These are phyloP conservation scores for Fusarium albidum DNA, from an alignment of 2,329 filamentous ascomycete genomes.

Conservation along the genomic window DNA sequence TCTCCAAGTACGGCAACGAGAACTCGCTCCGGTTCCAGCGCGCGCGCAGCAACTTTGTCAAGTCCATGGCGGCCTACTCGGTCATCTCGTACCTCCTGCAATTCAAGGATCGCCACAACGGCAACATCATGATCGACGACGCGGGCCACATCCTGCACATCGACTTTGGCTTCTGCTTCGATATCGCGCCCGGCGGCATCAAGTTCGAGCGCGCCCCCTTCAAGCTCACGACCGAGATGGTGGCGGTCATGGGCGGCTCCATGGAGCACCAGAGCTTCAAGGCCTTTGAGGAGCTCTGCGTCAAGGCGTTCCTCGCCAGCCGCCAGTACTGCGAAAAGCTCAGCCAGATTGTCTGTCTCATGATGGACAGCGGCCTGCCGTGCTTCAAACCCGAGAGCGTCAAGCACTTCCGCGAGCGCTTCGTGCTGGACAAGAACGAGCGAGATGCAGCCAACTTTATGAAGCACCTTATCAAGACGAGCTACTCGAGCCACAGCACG, in stretches of 20 bases:
- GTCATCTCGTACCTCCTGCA: conserved; percentile 96
- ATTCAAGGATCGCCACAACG: conserved; percentile 99
- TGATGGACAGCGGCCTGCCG: conserved; percentile 95
- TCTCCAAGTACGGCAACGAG: conserved; percentile 96
- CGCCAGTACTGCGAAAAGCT: conserved; percentile 89
- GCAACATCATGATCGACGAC: conserved; percentile 99
- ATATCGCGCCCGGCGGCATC: conserved; percentile 95
- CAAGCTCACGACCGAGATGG: conserved; percentile 97
- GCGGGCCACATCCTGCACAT: conserved; percentile 98
- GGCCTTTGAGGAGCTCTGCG: conserved; percentile 95
- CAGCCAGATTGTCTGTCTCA: conserved; percentile 86
- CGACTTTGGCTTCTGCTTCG: conserved; percentile 99
- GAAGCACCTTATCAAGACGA: conserved; percentile 87
- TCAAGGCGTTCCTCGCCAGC: conserved; percentile 93
- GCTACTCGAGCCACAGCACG: conserved; percentile 88
- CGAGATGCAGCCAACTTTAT: conserved; percentile 95
- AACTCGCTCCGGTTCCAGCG: conserved; percentile 95
- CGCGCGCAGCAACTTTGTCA: conserved; percentile 96
- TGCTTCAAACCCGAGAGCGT: conserved; percentile 98
- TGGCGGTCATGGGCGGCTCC: conserved; percentile 96
- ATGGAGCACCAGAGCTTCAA: conserved; percentile 87
- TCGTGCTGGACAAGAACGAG: conserved; percentile 91
- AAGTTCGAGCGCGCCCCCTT: conserved; percentile 98
- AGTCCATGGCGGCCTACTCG: conserved; percentile 98
- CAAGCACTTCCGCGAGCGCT: conserved; percentile 88